A percentile compares a stretch with the other conserved stretches of the same genome.
phyloP scores from a whole-genome alignment of 768 basidiomycete genomes.

The Calocera cornea region DNA sequence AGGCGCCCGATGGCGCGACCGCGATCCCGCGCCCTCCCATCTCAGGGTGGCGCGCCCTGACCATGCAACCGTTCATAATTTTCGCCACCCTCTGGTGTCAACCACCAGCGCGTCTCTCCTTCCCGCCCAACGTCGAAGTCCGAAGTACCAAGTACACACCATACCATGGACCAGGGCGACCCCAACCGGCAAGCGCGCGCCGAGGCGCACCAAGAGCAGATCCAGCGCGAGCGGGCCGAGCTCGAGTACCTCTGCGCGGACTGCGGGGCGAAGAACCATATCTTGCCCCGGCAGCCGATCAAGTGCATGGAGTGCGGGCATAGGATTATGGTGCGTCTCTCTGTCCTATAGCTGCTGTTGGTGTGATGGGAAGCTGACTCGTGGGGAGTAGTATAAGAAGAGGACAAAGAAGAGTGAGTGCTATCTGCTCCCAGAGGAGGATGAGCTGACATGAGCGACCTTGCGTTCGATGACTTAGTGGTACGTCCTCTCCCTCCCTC shows the following conservation, averaged over 20 bases:
- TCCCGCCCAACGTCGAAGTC: too few relatives aligned
- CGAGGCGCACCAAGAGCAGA: not conserved
- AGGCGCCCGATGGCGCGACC: too few relatives aligned
- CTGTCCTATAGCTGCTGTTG: not conserved
- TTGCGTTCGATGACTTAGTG: not conserved
- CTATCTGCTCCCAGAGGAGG: not conserved
- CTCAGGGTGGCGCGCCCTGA: too few relatives aligned
- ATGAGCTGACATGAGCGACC: slow-evolving; percentile 10
- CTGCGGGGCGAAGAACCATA: slow-evolving; percentile 85
- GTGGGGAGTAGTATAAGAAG: slow-evolving; percentile 56
- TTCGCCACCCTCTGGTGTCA: not conserved
- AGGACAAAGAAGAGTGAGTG: slow-evolving; percentile 78
- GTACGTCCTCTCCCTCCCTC: slow-evolving; percentile 5
- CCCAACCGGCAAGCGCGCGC: slow-evolving; percentile 1
- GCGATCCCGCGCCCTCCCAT: too few relatives aligned
- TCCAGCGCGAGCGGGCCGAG: slow-evolving; percentile 23
- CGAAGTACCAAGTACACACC: too few relatives aligned
- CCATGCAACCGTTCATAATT: not conserved
- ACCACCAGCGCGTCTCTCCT: not conserved
- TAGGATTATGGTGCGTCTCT: slow-evolving; percentile 55
- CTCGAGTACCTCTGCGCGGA: slow-evolving; percentile 88
- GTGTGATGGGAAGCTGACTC: not conserved
- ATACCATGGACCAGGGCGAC: not conserved
- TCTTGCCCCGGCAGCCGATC: slow-evolving; percentile 81
- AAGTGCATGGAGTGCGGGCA: slow-evolving; percentile 95